Base-by-base conservation (phyloP, 371 early-diverging fungal genomes). In the Mucor irregularis region DNA sequence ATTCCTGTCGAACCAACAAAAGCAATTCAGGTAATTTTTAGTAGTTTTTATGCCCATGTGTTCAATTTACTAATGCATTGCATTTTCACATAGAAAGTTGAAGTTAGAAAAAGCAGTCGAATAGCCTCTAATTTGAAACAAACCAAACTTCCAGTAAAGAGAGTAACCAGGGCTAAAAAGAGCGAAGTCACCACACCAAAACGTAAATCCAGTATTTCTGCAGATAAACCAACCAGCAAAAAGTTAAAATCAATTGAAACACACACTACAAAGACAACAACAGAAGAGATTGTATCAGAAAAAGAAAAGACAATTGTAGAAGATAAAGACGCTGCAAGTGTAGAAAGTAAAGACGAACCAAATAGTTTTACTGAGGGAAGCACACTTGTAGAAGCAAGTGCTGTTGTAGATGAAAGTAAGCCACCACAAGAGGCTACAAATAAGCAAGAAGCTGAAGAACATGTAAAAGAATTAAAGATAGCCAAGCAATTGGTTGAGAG, bases 51-150 rank as follows among this genome's bases (percentile, higher is more conserved):
- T n/a, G 19, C 38, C 9, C 6, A 19, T 39, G 24, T 16, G 1
- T 26, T 10, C 9, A 25, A 5, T 0, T 37, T 26, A 17, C 37
- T 37, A n/a, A 5, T 5, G 11, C 14, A 2, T 40, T 40, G 3
- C 21, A 25, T 7, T 7, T 17, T 19, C 17, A 28, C 6, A 17
- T 39, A 52, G 53, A 52, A 52, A 42, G 21, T 31, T 30, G 30
- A 16, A n/a, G n/a, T 22, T 11, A 28, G 53, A 21, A 40, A 52
- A 30, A 40, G 42, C 11, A 17, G 42, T 21, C 53, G 53, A n/a
- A 29, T 52, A n/a, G 53, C 53, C 3, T 22, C 39, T 7, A 40
- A 30, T 0, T 39, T 52, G 42, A 40, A 8, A 4, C 53, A 52
- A 16, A 42, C 53, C 22, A 24, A 42, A n/a, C 42, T 52, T 4